Evolutionary conservation across 1,139 yeast genomes (phyloP).

Genomic region (Pneumocystis wakefieldiae): DNA sequence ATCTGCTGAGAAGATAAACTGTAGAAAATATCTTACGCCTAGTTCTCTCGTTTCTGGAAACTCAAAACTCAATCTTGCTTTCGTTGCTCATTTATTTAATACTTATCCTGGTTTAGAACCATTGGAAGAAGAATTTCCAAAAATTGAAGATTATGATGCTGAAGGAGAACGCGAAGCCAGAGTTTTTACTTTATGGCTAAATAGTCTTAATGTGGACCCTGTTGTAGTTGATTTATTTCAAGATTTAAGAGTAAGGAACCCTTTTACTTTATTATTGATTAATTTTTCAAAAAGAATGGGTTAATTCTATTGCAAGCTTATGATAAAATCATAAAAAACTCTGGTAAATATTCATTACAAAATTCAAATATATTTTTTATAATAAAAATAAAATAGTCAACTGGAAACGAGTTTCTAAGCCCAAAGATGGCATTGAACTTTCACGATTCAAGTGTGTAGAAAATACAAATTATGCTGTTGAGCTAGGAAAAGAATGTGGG

Average conservation of each 20-base stretch:
- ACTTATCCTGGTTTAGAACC: constrained; percentile 96
- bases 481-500: constrained; percentile 78
- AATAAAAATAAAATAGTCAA: constrained; percentile 68
- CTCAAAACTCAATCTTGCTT: constrained; percentile 89
- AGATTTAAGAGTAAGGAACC: constrained; percentile 43
- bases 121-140: constrained; percentile 81
- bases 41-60: constrained; percentile 88
- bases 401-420: constrained; percentile 65
- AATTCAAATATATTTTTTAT: background rate
- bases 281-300: constrained; percentile 41
- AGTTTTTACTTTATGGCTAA: constrained; percentile 93
- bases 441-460: constrained; percentile 90
- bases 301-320: constrained; percentile 77
- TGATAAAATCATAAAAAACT: constrained; percentile 56
- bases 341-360: background rate
- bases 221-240: constrained; percentile 83
- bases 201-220: constrained; percentile 90
- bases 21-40: constrained; percentile 90
- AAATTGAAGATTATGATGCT: constrained; percentile 81
- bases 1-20: constrained; percentile 81
- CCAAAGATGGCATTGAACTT: constrained; percentile 58
- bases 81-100: constrained; percentile 91
- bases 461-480: constrained; percentile 91
- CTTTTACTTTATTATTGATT: background rate
- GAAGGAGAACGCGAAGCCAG: constrained; percentile 99